These are phyloP conservation scores for Quillaja saponaria DNA, from an alignment of 306 rosid genomes.

Conservation along the genomic window DNA sequence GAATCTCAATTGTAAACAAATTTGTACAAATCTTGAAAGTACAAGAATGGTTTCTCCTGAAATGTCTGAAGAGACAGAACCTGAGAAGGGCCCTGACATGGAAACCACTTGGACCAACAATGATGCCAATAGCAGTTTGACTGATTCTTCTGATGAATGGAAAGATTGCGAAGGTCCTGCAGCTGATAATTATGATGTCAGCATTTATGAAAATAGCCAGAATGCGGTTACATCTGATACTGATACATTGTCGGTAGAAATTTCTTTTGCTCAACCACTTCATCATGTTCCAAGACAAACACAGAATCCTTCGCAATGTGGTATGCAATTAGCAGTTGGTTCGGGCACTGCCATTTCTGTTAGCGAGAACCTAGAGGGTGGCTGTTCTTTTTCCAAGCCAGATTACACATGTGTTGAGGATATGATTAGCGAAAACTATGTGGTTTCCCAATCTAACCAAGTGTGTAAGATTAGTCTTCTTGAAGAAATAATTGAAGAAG, in stretches of 20 bases:
- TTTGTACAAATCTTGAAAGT: slow-evolving; percentile 9
- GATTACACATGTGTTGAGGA: slow-evolving; percentile 37
- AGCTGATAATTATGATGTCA: slow-evolving; percentile 20
- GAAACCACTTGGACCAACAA: slow-evolving; percentile 5
- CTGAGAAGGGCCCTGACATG: slow-evolving; percentile 22
- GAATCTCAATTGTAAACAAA: no score
- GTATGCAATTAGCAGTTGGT: slow-evolving; percentile 32
- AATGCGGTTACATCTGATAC: slow-evolving; percentile 30
- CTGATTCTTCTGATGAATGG: slow-evolving; percentile 25
- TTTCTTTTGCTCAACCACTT: slow-evolving; percentile 26
- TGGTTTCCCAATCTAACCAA: slow-evolving; percentile 42
- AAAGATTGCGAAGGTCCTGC: slow-evolving; percentile 22
- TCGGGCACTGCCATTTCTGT: slow-evolving; percentile 23
- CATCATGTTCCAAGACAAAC: slow-evolving; percentile 22
- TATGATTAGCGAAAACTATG: slow-evolving; percentile 28
- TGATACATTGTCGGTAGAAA: slow-evolving; percentile 27
- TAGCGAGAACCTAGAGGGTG: slow-evolving; percentile 25
- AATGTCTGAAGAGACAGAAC: slow-evolving; percentile 30
- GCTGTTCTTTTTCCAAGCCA: slow-evolving; percentile 28
- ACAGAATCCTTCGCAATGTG: slow-evolving; percentile 25
- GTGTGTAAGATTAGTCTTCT: slow-evolving; percentile 56
- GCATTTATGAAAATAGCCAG: slow-evolving; percentile 1
- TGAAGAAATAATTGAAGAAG: slow-evolving; percentile 75
- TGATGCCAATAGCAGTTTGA: slow-evolving; percentile 24
- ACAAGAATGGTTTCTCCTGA: slow-evolving; percentile 27